Conservation (phyloP, 177 flowering plant species). For the Vitis hybrid region DNA sequence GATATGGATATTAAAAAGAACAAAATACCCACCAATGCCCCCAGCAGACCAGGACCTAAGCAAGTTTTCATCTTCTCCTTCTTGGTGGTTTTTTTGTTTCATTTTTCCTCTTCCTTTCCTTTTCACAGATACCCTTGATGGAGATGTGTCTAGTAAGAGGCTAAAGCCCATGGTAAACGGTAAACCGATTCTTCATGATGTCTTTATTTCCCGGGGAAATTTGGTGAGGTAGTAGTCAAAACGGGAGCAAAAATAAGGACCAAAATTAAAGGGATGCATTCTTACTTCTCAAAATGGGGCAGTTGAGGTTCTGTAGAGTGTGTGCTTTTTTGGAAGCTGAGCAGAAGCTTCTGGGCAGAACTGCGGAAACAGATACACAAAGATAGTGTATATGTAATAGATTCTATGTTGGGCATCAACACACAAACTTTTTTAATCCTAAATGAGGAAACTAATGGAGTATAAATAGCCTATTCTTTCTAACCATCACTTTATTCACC, state of each 20-base stretch:
- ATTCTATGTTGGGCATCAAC: too few species aligned
- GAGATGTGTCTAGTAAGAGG: too few species aligned
- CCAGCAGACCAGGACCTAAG: too few species aligned
- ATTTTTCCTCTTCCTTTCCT: too few species aligned
- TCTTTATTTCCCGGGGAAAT: not conserved
- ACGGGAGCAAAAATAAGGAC: not conserved
- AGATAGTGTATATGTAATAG: too few species aligned
- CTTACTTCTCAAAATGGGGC: slow-evolving; percentile 63
- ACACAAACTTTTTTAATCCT: not conserved
- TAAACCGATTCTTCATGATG: too few species aligned
- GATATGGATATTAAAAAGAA: not conserved
- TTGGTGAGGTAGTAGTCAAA: not conserved
- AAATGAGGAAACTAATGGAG: not conserved
- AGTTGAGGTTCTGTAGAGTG: slow-evolving; percentile 50
- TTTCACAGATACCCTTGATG: too few species aligned
- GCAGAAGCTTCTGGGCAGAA: slow-evolving; percentile 29
- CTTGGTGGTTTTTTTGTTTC: too few species aligned
- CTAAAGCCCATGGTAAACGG: too few species aligned
- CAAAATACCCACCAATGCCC: too few species aligned
- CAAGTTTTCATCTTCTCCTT: too few species aligned
- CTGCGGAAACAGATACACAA: slow-evolving; percentile 26
- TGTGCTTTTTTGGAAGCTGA: slow-evolving; percentile 41
- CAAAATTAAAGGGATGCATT: not conserved
- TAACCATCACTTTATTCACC: slow-evolving; percentile 19
- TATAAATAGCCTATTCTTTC: too few species aligned